phyloP scores from a whole-genome alignment of 2,329 filamentous ascomycete species.

The Fusarium veterinarium region DNA sequence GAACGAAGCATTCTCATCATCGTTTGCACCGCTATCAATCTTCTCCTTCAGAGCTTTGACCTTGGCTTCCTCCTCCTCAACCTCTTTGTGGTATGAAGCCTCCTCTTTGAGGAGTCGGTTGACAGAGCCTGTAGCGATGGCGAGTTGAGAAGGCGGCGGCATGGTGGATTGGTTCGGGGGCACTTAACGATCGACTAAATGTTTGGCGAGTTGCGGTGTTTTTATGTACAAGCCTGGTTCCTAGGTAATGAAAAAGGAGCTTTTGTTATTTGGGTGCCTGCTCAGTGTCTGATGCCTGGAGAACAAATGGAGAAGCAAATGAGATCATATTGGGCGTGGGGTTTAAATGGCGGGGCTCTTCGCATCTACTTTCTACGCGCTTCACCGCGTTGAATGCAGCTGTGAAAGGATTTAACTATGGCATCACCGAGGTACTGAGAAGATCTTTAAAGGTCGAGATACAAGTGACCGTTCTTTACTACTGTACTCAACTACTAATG shows the following conservation, averaged over 20 bases:
- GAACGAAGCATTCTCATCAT: constrained; percentile 80
- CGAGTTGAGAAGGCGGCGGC: constrained; percentile 80
- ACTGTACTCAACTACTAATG: constrained; percentile 24
- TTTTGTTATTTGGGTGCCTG: constrained; percentile 35
- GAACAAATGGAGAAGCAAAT: constrained; percentile 35
- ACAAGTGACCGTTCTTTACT: constrained; percentile 12
- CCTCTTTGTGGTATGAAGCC: constrained; percentile 87
- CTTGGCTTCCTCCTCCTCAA: constrained; percentile 77
- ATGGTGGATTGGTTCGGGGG: constrained; percentile 59
- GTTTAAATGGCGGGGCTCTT: constrained; percentile 43
- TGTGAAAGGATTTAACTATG: background rate
- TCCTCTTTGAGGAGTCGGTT: constrained; percentile 92
- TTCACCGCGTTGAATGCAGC: constrained; percentile 1
- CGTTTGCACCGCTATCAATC: constrained; percentile 58
- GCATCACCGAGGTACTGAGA: background rate
- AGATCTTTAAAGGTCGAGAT: background rate
- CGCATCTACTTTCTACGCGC: constrained; percentile 4
- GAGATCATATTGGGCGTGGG: constrained; percentile 46
- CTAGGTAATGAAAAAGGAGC: background rate
- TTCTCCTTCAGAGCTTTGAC: constrained; percentile 76
- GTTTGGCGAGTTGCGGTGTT: background rate
- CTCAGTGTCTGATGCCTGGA: constrained; percentile 32
- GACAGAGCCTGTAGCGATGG: constrained; percentile 83
- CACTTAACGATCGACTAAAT: background rate
- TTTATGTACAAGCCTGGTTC: background rate